phyloP scores from a whole-genome alignment of 2,329 filamentous ascomycete species.

The Aspergillus brasiliensis region DNA sequence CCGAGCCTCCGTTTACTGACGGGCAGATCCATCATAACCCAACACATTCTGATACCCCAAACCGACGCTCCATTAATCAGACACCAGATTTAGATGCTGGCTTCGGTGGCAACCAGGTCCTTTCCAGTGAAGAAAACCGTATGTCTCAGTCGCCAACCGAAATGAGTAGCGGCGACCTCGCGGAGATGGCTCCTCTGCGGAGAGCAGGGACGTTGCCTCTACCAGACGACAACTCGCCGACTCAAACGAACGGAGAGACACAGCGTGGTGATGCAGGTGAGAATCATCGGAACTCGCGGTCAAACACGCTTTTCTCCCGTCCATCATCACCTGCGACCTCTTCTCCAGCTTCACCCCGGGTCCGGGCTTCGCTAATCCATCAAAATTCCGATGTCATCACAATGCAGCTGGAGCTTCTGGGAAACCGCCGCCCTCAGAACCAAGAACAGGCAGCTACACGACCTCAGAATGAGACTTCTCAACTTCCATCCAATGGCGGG shows the following conservation, averaged over 20 bases:
- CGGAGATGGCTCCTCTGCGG: constrained; percentile 30
- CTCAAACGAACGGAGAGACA: constrained; percentile 12
- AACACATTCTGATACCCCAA: constrained; percentile 13
- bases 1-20: constrained; percentile 16
- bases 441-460: constrained; percentile 21
- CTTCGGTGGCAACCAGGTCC: constrained; percentile 22
- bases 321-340: constrained; percentile 45
- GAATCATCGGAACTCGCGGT: constrained; percentile 35
- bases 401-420: constrained; percentile 46
- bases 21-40: constrained; percentile 21
- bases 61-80: constrained; percentile 15
- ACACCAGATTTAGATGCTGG: constrained; percentile 21
- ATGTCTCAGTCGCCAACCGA: constrained; percentile 44
- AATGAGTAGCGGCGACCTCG: constrained; percentile 36
- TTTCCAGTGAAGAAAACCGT: constrained; percentile 38
- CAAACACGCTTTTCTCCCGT: constrained; percentile 44
- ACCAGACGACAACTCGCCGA: constrained; percentile 12
- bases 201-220: constrained; percentile 23
- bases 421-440: constrained; percentile 31
- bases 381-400: constrained; percentile 48
- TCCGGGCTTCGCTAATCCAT: constrained; percentile 46
- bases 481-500: constrained; percentile 15
- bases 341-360: constrained; percentile 43
- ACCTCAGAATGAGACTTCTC: constrained; percentile 16
- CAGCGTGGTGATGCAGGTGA: constrained; percentile 12